Conservation (phyloP, 805 yeast species). For the Komagataella phaffii region DNA sequence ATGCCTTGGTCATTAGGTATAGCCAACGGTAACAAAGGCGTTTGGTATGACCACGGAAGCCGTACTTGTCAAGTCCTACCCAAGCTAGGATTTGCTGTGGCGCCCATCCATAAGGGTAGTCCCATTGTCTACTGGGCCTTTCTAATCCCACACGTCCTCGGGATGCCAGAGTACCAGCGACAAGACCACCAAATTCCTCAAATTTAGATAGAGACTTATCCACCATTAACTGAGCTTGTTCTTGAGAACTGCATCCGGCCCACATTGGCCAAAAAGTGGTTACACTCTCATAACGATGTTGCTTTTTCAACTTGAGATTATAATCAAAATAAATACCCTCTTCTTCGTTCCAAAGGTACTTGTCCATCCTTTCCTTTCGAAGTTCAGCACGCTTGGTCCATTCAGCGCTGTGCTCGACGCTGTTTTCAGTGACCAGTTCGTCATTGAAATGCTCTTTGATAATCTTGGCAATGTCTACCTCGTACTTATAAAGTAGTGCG, state of each 20-base stretch:
- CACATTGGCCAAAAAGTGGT: slow-evolving; percentile 90
- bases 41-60: slow-evolving; percentile 47
- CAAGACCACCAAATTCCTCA: slow-evolving; percentile 84
- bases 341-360: slow-evolving; percentile 75
- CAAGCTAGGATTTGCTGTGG: slow-evolving; percentile 95
- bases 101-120: slow-evolving; percentile 97
- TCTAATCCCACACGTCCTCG: slow-evolving; percentile 58
- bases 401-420: slow-evolving; percentile 26
- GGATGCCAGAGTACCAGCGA: slow-evolving; percentile 64
- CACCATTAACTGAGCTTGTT: slow-evolving; percentile 58
- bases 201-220: slow-evolving; percentile 46
- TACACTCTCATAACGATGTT: slow-evolving; percentile 66
- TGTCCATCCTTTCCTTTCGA: slow-evolving; percentile 43
- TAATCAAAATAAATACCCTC: slow-evolving; percentile 77
- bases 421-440: slow-evolving; percentile 24
- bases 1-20: slow-evolving; percentile 76
- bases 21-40: slow-evolving; percentile 81
- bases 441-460: slow-evolving; percentile 45
- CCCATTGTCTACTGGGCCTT: slow-evolving; percentile 94
- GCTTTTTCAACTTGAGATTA: slow-evolving; percentile 41
- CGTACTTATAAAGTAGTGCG: slow-evolving; percentile 79
- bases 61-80: slow-evolving; percentile 72
- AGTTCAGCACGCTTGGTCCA: slow-evolving; percentile 51
- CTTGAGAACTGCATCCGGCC: slow-evolving; percentile 54
- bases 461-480: slow-evolving; percentile 61